Conservation (phyloP, 306 rosid genomes). For the Begonia loranthoides region DNA sequence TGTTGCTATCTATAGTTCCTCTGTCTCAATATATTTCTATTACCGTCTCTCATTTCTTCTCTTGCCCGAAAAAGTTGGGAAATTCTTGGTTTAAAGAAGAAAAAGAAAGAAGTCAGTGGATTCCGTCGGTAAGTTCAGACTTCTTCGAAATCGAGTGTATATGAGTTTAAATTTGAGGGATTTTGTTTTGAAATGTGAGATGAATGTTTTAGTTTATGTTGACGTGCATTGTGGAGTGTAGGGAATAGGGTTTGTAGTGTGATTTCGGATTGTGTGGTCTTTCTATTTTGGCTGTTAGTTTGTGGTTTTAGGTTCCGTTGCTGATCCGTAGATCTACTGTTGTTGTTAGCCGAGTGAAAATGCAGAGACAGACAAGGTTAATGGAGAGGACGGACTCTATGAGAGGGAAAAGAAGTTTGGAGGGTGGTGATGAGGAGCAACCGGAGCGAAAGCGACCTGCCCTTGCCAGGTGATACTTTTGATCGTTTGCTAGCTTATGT, state of each 20-base stretch:
- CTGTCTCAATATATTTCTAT: neutral
- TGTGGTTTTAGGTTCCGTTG: conserved; percentile 16
- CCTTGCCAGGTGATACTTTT: conserved; percentile 60
- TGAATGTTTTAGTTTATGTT: neutral
- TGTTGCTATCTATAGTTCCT: neutral
- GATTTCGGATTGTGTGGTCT: neutral
- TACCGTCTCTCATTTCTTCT: neutral
- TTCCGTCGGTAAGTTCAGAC: no score
- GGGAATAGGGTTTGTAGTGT: neutral
- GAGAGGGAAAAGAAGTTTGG: conserved; percentile 72
- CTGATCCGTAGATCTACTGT: conserved; percentile 31
- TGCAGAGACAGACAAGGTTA: conserved; percentile 51
- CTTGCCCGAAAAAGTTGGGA: neutral
- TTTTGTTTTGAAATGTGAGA: neutral
- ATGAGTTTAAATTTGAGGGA: neutral
- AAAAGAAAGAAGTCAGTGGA: neutral
- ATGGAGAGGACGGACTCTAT: conserved; percentile 45
- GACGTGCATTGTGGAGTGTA: neutral
- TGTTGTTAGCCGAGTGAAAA: conserved; percentile 16
- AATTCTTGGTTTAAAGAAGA: neutral
- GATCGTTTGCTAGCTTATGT: neutral
- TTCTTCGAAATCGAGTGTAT: neutral
- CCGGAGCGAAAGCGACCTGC: conserved; percentile 95
- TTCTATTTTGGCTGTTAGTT: neutral
- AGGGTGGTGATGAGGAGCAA: conserved; percentile 81